Conservation (phyloP, 768 basidiomycete species). For the Tricholoma sp. region DNA sequence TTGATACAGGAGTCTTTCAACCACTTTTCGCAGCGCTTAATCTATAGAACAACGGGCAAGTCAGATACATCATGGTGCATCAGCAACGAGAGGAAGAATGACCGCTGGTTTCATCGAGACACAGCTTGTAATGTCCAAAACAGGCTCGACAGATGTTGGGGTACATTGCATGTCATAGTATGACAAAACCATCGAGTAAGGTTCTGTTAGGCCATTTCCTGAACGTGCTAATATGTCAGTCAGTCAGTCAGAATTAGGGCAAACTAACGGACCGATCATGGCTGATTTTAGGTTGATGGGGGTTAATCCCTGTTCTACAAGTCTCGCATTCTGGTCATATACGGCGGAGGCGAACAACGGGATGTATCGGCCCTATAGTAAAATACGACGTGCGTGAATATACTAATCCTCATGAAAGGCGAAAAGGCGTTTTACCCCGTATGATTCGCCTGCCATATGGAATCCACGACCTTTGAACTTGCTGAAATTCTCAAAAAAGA, state of each 20-base stretch:
- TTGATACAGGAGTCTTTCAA: conserved; percentile 56
- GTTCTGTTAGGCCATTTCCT: conserved; percentile 52
- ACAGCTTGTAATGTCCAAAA: conserved; percentile 26
- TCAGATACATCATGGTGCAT: neutral
- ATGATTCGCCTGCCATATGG: conserved; percentile 72
- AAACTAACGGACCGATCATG: conserved; percentile 48
- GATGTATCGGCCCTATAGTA: conserved; percentile 56
- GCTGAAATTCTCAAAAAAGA: conserved; percentile 72
- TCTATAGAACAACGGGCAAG: conserved; percentile 25
- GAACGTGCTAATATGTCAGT: neutral
- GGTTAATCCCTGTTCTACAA: conserved; percentile 49
- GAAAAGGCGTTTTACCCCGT: conserved; percentile 45
- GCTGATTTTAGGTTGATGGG: conserved; percentile 63
- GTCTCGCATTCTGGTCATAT: conserved; percentile 60
- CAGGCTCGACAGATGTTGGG: conserved; percentile 34
- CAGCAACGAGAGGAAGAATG: neutral
- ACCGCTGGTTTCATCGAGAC: conserved; percentile 6
- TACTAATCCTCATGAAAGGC: neutral
- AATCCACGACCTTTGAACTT: conserved; percentile 64
- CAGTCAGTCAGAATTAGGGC: neutral
- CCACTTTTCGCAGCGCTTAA: conserved; percentile 56
- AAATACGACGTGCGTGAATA: neutral
- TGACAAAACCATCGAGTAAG: conserved; percentile 30
- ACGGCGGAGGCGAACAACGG: conserved; percentile 75
- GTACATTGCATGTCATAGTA: conserved; percentile 43